These are phyloP conservation scores for Asterella californica DNA, from an alignment of 225 moss, liverwort and hornwort genomes.

Conservation along the genomic window DNA sequence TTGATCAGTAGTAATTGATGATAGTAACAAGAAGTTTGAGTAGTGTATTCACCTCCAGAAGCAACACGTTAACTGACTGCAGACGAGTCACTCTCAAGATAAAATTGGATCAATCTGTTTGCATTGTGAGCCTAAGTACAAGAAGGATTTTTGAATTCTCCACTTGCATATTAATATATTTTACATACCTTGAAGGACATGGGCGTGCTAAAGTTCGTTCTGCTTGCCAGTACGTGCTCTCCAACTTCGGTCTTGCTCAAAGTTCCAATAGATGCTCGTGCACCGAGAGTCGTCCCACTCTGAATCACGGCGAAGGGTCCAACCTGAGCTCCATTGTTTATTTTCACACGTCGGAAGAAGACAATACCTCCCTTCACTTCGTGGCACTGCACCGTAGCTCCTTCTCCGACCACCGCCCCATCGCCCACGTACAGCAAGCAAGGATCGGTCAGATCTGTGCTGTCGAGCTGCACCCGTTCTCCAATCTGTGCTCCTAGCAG, in stretches of 20 bases:
- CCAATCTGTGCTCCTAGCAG: constrained; percentile 32
- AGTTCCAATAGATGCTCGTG: constrained; percentile 5
- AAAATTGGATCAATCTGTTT: too few species aligned
- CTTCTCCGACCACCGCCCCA: constrained; percentile 20
- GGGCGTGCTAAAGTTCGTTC: background rate
- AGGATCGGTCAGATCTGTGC: constrained; percentile 30
- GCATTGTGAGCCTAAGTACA: too few species aligned
- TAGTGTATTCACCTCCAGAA: too few species aligned
- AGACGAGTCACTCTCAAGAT: too few species aligned
- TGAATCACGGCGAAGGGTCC: constrained; percentile 24
- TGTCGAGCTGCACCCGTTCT: constrained; percentile 14
- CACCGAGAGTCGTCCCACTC: constrained; percentile 13
- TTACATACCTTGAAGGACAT: constrained; percentile 1
- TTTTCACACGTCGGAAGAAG: constrained; percentile 5
- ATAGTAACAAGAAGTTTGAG: too few species aligned
- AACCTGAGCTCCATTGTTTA: background rate
- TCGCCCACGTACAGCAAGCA: constrained; percentile 23
- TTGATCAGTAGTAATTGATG: too few species aligned
- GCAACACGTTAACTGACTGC: too few species aligned
- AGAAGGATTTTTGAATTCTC: background rate
- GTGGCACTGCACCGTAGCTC: constrained; percentile 25
- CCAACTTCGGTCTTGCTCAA: constrained; percentile 22
- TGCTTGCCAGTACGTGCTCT: background rate
- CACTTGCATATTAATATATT: background rate
- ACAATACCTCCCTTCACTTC: constrained; percentile 25